Evolutionary conservation across 2,329 filamentous ascomycete genomes (phyloP).

Genomic region (Fusarium pseudograminearum): DNA sequence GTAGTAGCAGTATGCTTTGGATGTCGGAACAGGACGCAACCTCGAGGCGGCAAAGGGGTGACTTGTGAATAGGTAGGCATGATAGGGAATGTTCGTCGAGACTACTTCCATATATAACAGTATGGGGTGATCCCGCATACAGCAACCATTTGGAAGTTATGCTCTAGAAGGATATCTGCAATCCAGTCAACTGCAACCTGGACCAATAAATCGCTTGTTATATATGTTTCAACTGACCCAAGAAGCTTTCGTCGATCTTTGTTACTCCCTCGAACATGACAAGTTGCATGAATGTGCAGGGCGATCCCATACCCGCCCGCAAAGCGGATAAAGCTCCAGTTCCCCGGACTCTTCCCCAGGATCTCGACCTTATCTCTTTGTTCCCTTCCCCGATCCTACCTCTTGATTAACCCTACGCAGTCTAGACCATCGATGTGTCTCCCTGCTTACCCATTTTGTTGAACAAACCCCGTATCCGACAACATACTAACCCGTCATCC

Average conservation of each 20-base stretch:
- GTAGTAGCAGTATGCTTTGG: no score
- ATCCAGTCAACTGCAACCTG: neutral
- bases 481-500: neutral
- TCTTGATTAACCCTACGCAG: neutral
- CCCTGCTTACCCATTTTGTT: neutral
- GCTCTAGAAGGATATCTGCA: neutral
- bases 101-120: neutral
- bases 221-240: neutral
- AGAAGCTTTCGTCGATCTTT: neutral
- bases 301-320: constrained; percentile 18
- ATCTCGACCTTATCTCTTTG: constrained; percentile 1
- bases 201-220: rapidly evolving
- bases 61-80: neutral
- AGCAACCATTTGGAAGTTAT: neutral
- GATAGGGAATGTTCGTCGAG: rapidly evolving
- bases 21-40: neutral
- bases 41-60: neutral
- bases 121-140: neutral
- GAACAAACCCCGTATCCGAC: constrained; percentile 25
- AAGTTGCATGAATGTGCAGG: neutral
- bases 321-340: neutral
- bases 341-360: constrained; percentile 13
- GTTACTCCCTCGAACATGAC: neutral
- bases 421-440: neutral
- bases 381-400: neutral